A percentile compares a stretch with the other conserved stretches of the same genome.
Evolutionary conservation across 1,284 basidiomycete species (phyloP).

Genomic region (Papiliotrema flavescens): DNA sequence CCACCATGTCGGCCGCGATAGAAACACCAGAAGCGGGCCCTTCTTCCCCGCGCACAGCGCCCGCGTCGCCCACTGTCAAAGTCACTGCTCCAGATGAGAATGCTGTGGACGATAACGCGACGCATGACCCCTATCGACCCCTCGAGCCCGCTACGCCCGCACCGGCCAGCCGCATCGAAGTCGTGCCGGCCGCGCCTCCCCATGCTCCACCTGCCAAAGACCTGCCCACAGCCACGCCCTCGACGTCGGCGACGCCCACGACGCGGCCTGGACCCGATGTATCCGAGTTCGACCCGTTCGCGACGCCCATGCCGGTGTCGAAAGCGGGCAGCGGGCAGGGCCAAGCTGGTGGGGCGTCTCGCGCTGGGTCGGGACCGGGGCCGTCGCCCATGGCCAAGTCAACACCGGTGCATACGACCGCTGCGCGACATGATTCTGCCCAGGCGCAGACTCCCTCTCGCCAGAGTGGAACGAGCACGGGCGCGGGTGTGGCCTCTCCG

Average conservation of each 20-base stretch:
- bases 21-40: neutral
- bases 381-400: neutral
- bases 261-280: slow-evolving; percentile 12
- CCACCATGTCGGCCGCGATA: neutral
- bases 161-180: neutral
- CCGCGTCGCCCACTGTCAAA: neutral
- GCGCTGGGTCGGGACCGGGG: too few species aligned
- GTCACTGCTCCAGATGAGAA: neutral
- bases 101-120: neutral
- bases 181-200: slow-evolving; percentile 14
- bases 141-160: slow-evolving; percentile 1
- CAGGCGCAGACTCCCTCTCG: neutral
- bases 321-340: neutral
- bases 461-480: neutral
- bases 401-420: neutral
- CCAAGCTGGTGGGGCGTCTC: too few species aligned
- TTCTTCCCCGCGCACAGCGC: neutral
- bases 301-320: slow-evolving; percentile 21
- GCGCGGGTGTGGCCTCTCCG: neutral
- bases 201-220: slow-evolving; percentile 1
- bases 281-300: slow-evolving; percentile 45
- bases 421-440: neutral
- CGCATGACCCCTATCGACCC: neutral
- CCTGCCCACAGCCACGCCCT: slow-evolving; percentile 11
- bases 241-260: slow-evolving; percentile 9